Base-by-base conservation (phyloP, 139 green algal genomes). In the Marvania coccoides region DNA sequence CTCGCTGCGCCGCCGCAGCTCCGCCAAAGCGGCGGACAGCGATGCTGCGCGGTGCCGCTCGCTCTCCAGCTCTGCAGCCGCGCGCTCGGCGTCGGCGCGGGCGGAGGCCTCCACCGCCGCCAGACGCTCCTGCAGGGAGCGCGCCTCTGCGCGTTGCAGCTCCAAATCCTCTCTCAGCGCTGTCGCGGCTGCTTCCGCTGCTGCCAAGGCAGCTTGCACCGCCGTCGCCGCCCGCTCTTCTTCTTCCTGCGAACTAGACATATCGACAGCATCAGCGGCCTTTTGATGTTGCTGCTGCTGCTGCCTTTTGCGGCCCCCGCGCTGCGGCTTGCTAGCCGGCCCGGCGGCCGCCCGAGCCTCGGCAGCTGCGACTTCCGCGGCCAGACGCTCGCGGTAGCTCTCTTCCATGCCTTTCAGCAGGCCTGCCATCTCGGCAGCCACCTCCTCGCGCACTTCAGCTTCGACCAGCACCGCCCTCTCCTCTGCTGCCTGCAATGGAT, bases 341-440 rank as follows among this genome's bases (percentile, higher is more conserved):
- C 9, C 51, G 10, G 6, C 29, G 14, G 58, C 33, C 40, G 33
- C 58, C 9, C 2, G 33, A 24, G 8, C 53, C 64, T 38, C 34
- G 63, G 29, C 66, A 47, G 57, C 53, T 58, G 33, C 48, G 26
- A 71, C 58, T 56, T 78, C 63, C 0, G 63, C 64, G 26, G 56
- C 47, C 70, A 80, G 47, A 19, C 75, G 58, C 51, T 72, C 45
- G 24, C 42, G 35, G 70, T 86, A 86, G 58, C 45, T 74, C 46
- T 63, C 70, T 56, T 86, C 81, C 81, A 87, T 87, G 29, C 76
- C 68, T 6, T 64, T 46, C 59, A 87, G 68, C 59, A 87, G 71
- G 39, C 75, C 63, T 15, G 35, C 61, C 80, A 87, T 87, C 60
- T 87, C 80, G 4, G 67, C 53, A 5, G 71, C 67, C 37, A 87